These are phyloP conservation scores for Glomus cerebriforme DNA, from an alignment of 192 early-diverging fungal species.

Conservation along the genomic window DNA sequence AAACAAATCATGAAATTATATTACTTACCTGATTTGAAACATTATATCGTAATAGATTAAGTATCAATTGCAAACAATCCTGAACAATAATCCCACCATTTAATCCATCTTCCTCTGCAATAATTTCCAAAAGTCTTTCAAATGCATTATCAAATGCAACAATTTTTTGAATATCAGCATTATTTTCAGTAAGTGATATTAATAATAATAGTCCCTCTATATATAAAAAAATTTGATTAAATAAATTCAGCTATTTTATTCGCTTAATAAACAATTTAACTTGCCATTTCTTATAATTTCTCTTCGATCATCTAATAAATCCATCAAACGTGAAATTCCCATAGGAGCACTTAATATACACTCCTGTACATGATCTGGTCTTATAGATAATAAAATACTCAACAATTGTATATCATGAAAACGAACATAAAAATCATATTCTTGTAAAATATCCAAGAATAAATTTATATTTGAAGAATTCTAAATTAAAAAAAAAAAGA, in stretches of 20 bases:
- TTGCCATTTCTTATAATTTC: conserved; percentile 96
- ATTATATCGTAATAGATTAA: conserved; percentile 93
- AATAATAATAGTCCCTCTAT: conserved; percentile 89
- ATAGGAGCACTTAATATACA: conserved; percentile 85
- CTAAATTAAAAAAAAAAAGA: conserved; percentile 56
- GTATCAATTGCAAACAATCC: conserved; percentile 91
- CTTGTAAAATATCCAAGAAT: conserved; percentile 85
- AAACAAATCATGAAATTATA: not conserved
- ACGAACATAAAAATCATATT: conserved; percentile 94
- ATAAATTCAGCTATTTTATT: not conserved
- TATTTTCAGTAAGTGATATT: conserved; percentile 87
- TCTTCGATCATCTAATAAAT: conserved; percentile 87
- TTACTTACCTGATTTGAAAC: conserved; percentile 89
- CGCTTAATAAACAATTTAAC: not conserved
- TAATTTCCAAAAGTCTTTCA: conserved; percentile 86
- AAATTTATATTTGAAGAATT: conserved; percentile 71
- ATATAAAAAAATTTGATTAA: not conserved
- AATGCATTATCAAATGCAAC: conserved; percentile 99
- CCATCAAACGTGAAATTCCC: conserved; percentile 86
- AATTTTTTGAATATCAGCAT: conserved; percentile 98
- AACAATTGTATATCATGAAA: conserved; percentile 90
- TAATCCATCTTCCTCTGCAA: conserved; percentile 88
- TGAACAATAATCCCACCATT: conserved; percentile 95
- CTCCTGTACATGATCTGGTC: conserved; percentile 70
- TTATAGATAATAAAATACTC: conserved; percentile 66